phyloP scores from a whole-genome alignment of 108 stramenopile genomes.

The Cyclotella choctawhatcheeana region DNA sequence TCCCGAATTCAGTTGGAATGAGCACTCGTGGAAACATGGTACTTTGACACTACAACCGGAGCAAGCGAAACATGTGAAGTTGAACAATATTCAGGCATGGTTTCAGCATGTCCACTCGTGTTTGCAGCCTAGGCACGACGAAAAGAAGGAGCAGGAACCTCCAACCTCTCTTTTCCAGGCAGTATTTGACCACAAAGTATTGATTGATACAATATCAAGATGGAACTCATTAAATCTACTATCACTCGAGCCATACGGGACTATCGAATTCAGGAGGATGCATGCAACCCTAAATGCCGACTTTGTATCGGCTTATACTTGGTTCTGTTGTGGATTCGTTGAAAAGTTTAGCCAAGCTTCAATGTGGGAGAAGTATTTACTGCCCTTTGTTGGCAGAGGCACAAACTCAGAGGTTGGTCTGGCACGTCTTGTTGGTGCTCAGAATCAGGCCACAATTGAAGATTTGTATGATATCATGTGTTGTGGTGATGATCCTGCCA shows the following conservation, averaged over 20 bases:
- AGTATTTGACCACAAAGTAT: slow-evolving; percentile 25
- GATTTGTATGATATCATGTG: slow-evolving; percentile 30
- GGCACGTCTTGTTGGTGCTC: slow-evolving; percentile 18
- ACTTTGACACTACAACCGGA: not conserved
- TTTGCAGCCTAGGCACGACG: not conserved
- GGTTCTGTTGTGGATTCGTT: slow-evolving; percentile 45
- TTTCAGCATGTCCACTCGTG: slow-evolving; percentile 23
- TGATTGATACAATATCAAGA: slow-evolving; percentile 28
- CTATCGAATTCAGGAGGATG: slow-evolving; percentile 42
- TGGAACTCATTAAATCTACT: slow-evolving; percentile 37
- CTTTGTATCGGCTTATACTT: slow-evolving; percentile 42
- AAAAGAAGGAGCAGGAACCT: slow-evolving; percentile 33
- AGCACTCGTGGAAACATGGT: slow-evolving; percentile 27
- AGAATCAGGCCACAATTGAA: slow-evolving; percentile 39
- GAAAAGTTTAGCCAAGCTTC: slow-evolving; percentile 18
- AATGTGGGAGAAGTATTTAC: slow-evolving; percentile 23
- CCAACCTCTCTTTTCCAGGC: slow-evolving; percentile 12
- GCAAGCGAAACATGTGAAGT: slow-evolving; percentile 9
- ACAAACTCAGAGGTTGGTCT: slow-evolving; percentile 16
- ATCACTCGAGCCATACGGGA: slow-evolving; percentile 33
- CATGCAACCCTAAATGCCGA: slow-evolving; percentile 37
- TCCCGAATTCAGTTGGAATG: slow-evolving; percentile 32
- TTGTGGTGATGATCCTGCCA: slow-evolving; percentile 6
- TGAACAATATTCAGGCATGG: slow-evolving; percentile 29
- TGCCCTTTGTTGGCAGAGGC: slow-evolving; percentile 8